Conservation (phyloP, 768 basidiomycete genomes). For the Naganishia vaughanmartiniae region DNA sequence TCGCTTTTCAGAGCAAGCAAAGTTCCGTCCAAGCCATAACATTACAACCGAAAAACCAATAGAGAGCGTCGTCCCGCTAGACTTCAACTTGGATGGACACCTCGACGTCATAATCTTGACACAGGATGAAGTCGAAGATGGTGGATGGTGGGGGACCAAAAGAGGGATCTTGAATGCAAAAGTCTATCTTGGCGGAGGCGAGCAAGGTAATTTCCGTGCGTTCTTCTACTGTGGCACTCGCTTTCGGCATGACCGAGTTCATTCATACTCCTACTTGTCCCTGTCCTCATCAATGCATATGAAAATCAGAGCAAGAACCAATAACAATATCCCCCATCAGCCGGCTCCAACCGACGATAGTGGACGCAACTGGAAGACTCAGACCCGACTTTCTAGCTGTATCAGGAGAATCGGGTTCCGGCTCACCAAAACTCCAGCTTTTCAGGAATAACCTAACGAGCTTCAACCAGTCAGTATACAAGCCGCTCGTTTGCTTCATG, state of each 20-base stretch:
- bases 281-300: background rate
- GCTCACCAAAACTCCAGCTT: conserved; percentile 56
- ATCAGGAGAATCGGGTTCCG: conserved; percentile 40
- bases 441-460: conserved; percentile 79
- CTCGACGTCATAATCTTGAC: conserved; percentile 89
- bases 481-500: background rate
- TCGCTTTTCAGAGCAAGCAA: conserved; percentile 52
- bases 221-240: background rate
- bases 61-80: conserved; percentile 83
- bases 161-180: conserved; percentile 56
- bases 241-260: background rate
- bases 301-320: conserved; percentile 20
- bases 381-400: conserved; percentile 81
- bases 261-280: background rate
- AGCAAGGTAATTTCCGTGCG: conserved; percentile 44
- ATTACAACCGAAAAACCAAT: conserved; percentile 54
- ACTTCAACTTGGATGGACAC: conserved; percentile 87
- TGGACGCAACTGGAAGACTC: conserved; percentile 84
- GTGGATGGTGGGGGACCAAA: conserved; percentile 53
- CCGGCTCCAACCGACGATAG: conserved; percentile 34
- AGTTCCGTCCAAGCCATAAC: conserved; percentile 38
- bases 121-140: conserved; percentile 54
- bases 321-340: conserved; percentile 54
- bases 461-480: conserved; percentile 64
- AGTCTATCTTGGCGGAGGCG: conserved; percentile 72